Base-by-base conservation (phyloP, 495 filamentous ascomycete genomes). In the Tuber umbilicatum region DNA sequence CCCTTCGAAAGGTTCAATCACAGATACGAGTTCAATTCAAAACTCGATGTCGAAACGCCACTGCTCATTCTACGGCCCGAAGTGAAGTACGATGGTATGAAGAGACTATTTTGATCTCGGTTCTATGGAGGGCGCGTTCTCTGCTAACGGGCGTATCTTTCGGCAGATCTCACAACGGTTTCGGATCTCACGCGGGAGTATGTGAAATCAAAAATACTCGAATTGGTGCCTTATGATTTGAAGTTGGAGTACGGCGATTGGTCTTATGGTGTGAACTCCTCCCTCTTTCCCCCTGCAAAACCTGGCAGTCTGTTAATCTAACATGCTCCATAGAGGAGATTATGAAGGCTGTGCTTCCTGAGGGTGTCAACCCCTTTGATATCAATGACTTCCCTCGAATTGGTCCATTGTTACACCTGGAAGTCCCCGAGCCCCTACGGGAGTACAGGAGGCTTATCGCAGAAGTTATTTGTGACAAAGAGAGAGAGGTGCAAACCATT, bases 341-440 rank as follows among this genome's bases (percentile, higher is more conserved):
- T 40, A 92, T 97, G 82, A 82, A 80, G 19, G 87, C 93, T 12
- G 89, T 97, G 50, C 85, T 97, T 0, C 93, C 94, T 0, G 85
- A 89, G 74, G 87, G 89, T 50, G 84, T 88, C 12, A 84, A 90
- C 79, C 87, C 88, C 37, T 88, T 89, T 38, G 91, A 94, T 45
- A 64, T 45, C 60, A 60, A 40, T 17, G 97, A 92, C 85, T 92
- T 90, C 69, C 87, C 89, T 64, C 55, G 55, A 47, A 85, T 94
- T 23, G 96, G 95, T 68, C 94, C 97, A 78, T 88, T 99, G 67
- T 90, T 91, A 43, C 96, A 99, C 81, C 83, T 99, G 43, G 97
- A 97, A 83, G 90, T 98, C 39, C 89, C 91, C 27, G 84, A 87
- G 73, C 97, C 89, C 80, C 85, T 91, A 4, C 92, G 90, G 2